phyloP scores from a whole-genome alignment of 208 protist genomes.

The Leishmania tropica region DNA sequence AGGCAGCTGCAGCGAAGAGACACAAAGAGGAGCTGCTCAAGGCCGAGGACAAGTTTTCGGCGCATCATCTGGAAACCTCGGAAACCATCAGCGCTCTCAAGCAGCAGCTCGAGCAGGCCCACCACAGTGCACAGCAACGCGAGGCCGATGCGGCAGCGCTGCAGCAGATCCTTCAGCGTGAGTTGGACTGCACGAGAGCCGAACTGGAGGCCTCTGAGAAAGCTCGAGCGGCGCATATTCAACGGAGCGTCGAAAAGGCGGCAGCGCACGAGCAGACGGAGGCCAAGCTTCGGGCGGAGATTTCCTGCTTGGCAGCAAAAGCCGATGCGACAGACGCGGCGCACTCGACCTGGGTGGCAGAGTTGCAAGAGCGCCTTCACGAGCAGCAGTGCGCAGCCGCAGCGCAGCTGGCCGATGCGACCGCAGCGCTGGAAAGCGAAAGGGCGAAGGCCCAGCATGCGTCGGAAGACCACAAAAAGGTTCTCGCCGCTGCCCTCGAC shows the following conservation, averaged over 20 bases:
- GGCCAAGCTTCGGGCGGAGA: background rate
- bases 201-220: slow-evolving; percentile 17
- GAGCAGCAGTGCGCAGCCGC: background rate
- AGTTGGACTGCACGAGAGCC: background rate
- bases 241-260: slow-evolving; percentile 13
- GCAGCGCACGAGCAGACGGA: background rate
- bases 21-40: slow-evolving; percentile 13
- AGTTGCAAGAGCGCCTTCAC: background rate
- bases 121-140: background rate
- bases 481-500: background rate
- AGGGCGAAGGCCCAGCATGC: background rate
- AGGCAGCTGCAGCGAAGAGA: background rate
- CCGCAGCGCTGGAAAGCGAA: background rate
- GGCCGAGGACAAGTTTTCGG: background rate
- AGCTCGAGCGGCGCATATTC: slow-evolving; percentile 4
- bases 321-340: background rate
- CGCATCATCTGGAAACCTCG: background rate
- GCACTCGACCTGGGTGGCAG: background rate
- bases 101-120: slow-evolving; percentile 8
- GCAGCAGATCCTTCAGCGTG: background rate
- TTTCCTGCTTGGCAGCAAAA: background rate
- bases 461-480: background rate
- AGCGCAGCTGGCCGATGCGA: slow-evolving; percentile 7
- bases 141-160: background rate
- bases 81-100: background rate